Evolutionary conservation across 2,329 filamentous ascomycete genomes (phyloP), one percentile per base, ranked within the genome.

Genomic region (Penicillium decumbens): DNA sequence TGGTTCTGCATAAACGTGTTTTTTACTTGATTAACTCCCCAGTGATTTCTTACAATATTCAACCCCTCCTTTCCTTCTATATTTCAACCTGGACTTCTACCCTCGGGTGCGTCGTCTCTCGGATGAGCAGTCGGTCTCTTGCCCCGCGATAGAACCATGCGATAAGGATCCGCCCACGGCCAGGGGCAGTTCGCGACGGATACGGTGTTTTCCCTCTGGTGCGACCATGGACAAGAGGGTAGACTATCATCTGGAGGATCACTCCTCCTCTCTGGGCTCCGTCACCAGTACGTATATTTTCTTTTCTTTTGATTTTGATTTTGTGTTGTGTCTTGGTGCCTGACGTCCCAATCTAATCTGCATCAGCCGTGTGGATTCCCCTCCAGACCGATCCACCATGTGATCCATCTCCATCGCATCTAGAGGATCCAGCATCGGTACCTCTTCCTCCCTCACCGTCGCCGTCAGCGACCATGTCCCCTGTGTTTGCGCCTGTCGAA

Each of bases 141-240:
- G 50, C 49, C 53, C 55, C 57, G 55, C 55, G 53, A 57, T 54
- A 58, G 55, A 70, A 66, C 53, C 66, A 72, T 73, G 71, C 68
- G 65, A 70, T 73, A 72, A 63, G 62, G 41, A 63, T 57, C 57
- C 49, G 52, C 53, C 55, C 54, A 51, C 53, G 51, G 62, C 60
- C 61, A 62, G 60, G 64, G 69, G 65, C 68, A 67, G 64, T 64
- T 64, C 65, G 65, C 65, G 61, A 64, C 58, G 20, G 20, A 23
- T 23, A 23, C 20, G 55, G 47, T 60, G 55, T 46, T 62, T 64
- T 65, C 61, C 60, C 57, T 57, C 58, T 63, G 62, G 62, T 62
- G 56, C 62, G 56, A 27, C 25, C 9, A 62, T 57, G 64, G 64
- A 64, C 65, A 69, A 70, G 61, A 73, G 72, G 70, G 65, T 69